Percentiles rank a stretch among this genome's conserved stretches.
phyloP scores from a whole-genome alignment of 192 early-diverging fungal genomes.

The Coemansia sp. region DNA sequence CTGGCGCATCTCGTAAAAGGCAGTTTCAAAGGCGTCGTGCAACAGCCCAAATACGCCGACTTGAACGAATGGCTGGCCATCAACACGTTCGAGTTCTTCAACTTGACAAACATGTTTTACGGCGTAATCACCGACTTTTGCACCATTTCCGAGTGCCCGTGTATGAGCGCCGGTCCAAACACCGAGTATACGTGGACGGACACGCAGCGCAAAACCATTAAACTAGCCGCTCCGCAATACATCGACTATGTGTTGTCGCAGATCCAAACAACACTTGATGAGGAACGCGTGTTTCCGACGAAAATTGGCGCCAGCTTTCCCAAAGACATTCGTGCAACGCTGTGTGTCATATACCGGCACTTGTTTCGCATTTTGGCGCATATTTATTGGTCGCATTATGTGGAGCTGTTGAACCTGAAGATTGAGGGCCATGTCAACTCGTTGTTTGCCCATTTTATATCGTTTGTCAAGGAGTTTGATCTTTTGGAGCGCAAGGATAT shows the following conservation, averaged over 20 bases:
- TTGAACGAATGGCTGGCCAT: slow-evolving; percentile 90
- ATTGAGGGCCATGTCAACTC: slow-evolving; percentile 94
- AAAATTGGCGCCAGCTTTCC: slow-evolving; percentile 90
- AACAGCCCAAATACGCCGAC: slow-evolving; percentile 89
- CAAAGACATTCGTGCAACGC: slow-evolving; percentile 64
- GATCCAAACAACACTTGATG: slow-evolving; percentile 83
- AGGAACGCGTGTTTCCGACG: slow-evolving; percentile 91
- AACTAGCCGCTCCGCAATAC: slow-evolving; percentile 91
- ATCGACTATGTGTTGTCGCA: slow-evolving; percentile 89
- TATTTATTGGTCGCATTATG: slow-evolving; percentile 90
- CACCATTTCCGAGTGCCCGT: slow-evolving; percentile 74
- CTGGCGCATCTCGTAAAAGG: slow-evolving; percentile 81
- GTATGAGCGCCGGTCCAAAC: slow-evolving; percentile 80
- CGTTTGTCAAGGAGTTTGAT: slow-evolving; percentile 92
- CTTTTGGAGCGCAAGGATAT: slow-evolving; percentile 90
- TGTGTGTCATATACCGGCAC: slow-evolving; percentile 79
- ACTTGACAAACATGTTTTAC: slow-evolving; percentile 88
- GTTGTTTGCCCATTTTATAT: slow-evolving; percentile 92
- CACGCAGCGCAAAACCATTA: slow-evolving; percentile 72
- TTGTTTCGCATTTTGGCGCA: slow-evolving; percentile 89
- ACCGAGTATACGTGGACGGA: slow-evolving; percentile 94
- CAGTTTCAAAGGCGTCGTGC: slow-evolving; percentile 85
- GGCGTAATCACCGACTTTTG: slow-evolving; percentile 87
- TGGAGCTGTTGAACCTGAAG: slow-evolving; percentile 75
- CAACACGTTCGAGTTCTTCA: slow-evolving; percentile 91